phyloP scores from a whole-genome alignment of 2,329 filamentous ascomycete genomes.

The Xylaria sp. region DNA sequence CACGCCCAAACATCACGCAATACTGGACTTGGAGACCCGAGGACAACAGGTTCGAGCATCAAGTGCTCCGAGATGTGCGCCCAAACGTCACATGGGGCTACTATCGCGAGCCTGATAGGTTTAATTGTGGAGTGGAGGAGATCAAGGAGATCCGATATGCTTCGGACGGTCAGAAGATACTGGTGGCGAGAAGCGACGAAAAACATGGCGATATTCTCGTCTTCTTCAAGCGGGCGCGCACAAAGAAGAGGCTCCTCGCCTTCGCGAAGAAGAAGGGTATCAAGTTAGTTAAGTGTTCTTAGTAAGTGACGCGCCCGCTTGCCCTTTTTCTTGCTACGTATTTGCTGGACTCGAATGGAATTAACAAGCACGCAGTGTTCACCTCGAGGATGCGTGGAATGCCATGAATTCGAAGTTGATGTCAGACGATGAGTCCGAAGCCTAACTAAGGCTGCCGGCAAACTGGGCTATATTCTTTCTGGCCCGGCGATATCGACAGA shows the following conservation, averaged over 20 bases:
- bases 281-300: conserved; percentile 52
- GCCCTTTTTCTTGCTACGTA: background rate
- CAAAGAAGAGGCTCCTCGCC: conserved; percentile 62
- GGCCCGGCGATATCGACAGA: background rate
- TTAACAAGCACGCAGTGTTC: conserved; percentile 33
- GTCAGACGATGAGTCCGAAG: conserved; percentile 42
- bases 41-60: conserved; percentile 61
- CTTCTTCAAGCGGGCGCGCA: conserved; percentile 63
- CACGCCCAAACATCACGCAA: conserved; percentile 61
- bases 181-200: conserved; percentile 54
- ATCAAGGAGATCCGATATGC: conserved; percentile 60
- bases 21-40: conserved; percentile 64
- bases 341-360: conserved; percentile 3
- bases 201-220: conserved; percentile 61
- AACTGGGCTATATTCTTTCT: background rate
- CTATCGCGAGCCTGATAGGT: conserved; percentile 63
- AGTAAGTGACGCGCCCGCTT: conserved; percentile 53
- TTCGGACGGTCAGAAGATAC: conserved; percentile 54
- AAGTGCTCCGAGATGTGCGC: conserved; percentile 60
- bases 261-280: conserved; percentile 60
- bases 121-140: conserved; percentile 60
- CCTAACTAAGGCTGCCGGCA: background rate
- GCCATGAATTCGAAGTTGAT: conserved; percentile 46
- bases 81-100: conserved; percentile 60
- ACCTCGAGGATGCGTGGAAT: conserved; percentile 46